Evolutionary conservation across 306 rosid species (phyloP).

Genomic region (Parietaria judaica): DNA sequence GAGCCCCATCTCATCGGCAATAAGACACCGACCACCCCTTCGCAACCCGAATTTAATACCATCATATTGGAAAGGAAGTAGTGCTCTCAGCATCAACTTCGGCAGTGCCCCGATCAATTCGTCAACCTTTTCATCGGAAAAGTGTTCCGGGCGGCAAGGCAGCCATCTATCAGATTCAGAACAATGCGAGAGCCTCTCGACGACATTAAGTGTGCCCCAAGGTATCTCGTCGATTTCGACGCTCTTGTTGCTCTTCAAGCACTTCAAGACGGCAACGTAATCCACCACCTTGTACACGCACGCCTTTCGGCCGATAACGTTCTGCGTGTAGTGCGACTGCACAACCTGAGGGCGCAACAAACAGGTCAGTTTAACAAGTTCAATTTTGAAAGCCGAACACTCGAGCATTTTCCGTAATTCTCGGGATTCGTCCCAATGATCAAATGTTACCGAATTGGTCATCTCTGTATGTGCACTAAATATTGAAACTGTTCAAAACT

Average conservation of each 20-base stretch:
- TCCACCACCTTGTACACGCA: conserved; percentile 55
- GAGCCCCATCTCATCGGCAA: conserved; percentile 95
- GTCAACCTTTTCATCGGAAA: conserved; percentile 60
- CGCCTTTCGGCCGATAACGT: conserved; percentile 49
- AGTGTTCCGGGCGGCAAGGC: conserved; percentile 68
- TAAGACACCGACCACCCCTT: conserved; percentile 90
- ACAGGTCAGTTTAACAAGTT: background rate
- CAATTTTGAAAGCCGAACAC: conserved; percentile 2
- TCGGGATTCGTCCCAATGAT: too few species aligned
- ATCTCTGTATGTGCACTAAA: too few species aligned
- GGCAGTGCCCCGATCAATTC: conserved; percentile 57
- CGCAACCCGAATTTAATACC: conserved; percentile 70
- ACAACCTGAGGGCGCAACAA: conserved; percentile 35
- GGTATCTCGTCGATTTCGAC: conserved; percentile 73
- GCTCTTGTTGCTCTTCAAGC: conserved; percentile 39
- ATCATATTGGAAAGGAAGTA: conserved; percentile 81
- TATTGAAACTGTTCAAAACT: too few species aligned
- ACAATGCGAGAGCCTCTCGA: conserved; percentile 59
- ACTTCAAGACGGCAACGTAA: conserved; percentile 42
- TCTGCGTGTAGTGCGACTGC: conserved; percentile 75
- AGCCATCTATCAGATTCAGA: conserved; percentile 42
- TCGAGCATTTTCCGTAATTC: too few species aligned
- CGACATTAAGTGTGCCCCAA: conserved; percentile 63
- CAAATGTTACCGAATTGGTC: too few species aligned
- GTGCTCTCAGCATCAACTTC: conserved; percentile 28